These are phyloP conservation scores for Leccinum griseonigrum DNA, from an alignment of 1,284 basidiomycete species.

Conservation along the genomic window DNA sequence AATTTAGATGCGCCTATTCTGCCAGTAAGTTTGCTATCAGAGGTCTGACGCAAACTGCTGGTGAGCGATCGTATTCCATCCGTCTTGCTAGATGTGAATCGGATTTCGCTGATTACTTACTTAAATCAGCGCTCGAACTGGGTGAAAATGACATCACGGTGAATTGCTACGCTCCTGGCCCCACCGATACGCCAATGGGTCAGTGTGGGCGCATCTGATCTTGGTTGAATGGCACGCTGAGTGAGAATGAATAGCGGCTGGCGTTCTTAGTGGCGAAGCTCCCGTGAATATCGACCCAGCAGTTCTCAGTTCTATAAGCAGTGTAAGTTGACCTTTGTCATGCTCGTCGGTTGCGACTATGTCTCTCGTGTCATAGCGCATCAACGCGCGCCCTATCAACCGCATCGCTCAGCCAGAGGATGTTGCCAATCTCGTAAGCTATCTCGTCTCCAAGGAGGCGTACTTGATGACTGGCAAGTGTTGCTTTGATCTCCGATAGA, in stretches of 20 bases:
- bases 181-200: constrained; percentile 11
- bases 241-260: not conserved
- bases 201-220: not conserved
- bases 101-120: constrained; percentile 3
- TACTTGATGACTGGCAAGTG: constrained; percentile 19
- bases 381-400: not conserved
- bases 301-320: not conserved
- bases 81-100: not conserved
- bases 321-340: not conserved
- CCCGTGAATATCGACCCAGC: not conserved
- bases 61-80: constrained; percentile 7
- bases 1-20: constrained; percentile 12
- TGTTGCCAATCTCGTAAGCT: constrained; percentile 19
- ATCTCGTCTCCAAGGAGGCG: constrained; percentile 19
- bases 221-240: not conserved
- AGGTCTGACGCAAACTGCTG: constrained; percentile 27
- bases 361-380: not conserved
- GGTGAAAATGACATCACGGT: constrained; percentile 17
- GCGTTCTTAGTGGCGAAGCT: not conserved
- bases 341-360: not conserved
- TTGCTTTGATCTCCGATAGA: not conserved
- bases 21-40: constrained; percentile 35
- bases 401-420: constrained; percentile 15
- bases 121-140: constrained; percentile 22
- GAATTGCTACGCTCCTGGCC: constrained; percentile 6